These are phyloP conservation scores for Westerdykella aurantiaca DNA, from an alignment of 2,329 filamentous ascomycete species.

Conservation along the genomic window DNA sequence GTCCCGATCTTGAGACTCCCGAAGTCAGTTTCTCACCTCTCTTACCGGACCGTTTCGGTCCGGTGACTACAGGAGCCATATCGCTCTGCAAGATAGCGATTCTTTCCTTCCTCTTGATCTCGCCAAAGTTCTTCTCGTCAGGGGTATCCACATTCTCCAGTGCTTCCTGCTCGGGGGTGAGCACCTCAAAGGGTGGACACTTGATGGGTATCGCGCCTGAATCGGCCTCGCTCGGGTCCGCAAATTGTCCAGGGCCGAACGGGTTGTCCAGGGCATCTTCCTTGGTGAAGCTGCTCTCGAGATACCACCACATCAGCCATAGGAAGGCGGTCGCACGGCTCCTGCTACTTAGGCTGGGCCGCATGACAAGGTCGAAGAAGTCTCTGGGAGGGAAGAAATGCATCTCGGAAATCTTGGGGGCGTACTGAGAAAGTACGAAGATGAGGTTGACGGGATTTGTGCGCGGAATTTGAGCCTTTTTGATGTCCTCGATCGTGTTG, in stretches of 20 bases:
- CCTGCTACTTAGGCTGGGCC: constrained; percentile 70
- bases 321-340: constrained; percentile 85
- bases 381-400: constrained; percentile 83
- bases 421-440: constrained; percentile 86
- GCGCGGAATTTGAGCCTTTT: constrained; percentile 59
- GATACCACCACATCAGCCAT: constrained; percentile 99
- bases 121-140: constrained; percentile 65
- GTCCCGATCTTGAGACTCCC: background rate
- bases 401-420: constrained; percentile 83
- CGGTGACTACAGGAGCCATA: constrained; percentile 59
- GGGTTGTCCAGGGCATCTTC: constrained; percentile 87
- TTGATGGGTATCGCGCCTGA: constrained; percentile 47
- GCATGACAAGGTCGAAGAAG: constrained; percentile 97
- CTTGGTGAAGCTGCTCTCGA: constrained; percentile 89
- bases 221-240: constrained; percentile 27
- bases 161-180: constrained; percentile 61
- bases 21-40: constrained; percentile 33
- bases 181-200: constrained; percentile 60
- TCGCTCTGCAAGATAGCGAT: constrained; percentile 64
- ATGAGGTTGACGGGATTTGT: constrained; percentile 97
- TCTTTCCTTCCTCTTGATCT: constrained; percentile 66
- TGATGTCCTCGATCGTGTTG: constrained; percentile 75
- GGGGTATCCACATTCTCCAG: constrained; percentile 69
- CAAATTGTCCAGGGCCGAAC: constrained; percentile 59
- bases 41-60: constrained; percentile 46